Evolutionary conservation across 2,329 filamentous ascomycete genomes (phyloP), one percentile per base, ranked within the genome.

Genomic region (Cladosporium cucumerinum): DNA sequence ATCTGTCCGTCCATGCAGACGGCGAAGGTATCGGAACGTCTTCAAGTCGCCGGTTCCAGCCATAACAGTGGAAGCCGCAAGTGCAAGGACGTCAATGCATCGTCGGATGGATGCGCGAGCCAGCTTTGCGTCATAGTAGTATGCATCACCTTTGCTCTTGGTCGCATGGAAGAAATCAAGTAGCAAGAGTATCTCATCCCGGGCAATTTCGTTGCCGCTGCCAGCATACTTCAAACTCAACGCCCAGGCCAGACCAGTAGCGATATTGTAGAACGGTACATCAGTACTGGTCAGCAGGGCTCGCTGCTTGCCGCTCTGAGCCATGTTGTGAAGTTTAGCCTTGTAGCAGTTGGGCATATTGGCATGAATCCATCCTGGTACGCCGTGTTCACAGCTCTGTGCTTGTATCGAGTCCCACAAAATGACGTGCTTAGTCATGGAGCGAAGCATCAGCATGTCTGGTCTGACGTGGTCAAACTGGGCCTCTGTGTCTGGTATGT

Each of bases 391-490:
- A 16, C 36, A 43, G 28, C 64, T 63, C 39, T 64, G 66, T 0
- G 91, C 88, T 65, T 88, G 82, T 60, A 99, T 95, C 66, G 86
- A 82, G 68, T 90, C 90, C 95, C 95, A 99, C 79, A 98, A 87
- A 69, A 99, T 97, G 46, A 99, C 76, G 74, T 98, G 92, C 74
- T 90, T 92, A 12, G 95, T 90, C 34, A 98, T 83, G 0, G 94
- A 97, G 21, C 95, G 88, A 12, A 99, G 83, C 7, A 99, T 86
- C 68, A 99, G 89, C 49, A 97, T 88, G 74, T 99, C 95, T 0
- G 95, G 95, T 2, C 95, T 88, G 21, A 98, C 89, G 74, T 98
- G 97, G 75, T 98, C 95, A 75, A 97, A 98, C 70, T 98, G 93
- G 36, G 95, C 84, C 28, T 91, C 81, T 0, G 95, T 96, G 69